phyloP scores from a whole-genome alignment of 768 basidiomycete species.

The Mycena pura region DNA sequence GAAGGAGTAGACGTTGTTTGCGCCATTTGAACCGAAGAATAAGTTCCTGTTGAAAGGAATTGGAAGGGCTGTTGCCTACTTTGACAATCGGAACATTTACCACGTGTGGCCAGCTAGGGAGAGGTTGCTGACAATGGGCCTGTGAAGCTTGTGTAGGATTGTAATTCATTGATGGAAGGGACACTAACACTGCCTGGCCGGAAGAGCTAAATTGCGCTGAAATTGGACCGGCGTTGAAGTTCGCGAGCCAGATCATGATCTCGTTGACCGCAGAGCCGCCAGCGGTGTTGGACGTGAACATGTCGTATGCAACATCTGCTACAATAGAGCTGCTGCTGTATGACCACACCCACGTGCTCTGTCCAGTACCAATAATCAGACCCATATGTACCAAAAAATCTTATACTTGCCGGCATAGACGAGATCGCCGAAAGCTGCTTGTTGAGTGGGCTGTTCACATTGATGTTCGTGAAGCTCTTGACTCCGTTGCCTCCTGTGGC shows the following conservation, averaged over 20 bases:
- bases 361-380: background rate
- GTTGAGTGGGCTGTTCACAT: conserved; percentile 50
- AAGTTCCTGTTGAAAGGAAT: conserved; percentile 51
- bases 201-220: conserved; percentile 51
- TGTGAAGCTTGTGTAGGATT: background rate
- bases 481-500: conserved; percentile 51
- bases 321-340: conserved; percentile 50
- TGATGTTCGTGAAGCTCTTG: conserved; percentile 68
- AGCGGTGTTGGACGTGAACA: conserved; percentile 62
- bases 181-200: conserved; percentile 45
- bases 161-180: background rate
- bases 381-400: background rate
- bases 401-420: conserved; percentile 57
- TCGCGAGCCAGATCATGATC: conserved; percentile 74
- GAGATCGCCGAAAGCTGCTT: conserved; percentile 58
- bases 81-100: conserved; percentile 32
- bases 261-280: conserved; percentile 56
- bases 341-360: conserved; percentile 67
- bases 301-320: conserved; percentile 65
- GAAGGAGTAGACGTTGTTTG: conserved; percentile 61
- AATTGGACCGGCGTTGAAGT: conserved; percentile 58
- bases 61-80: background rate
- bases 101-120: conserved; percentile 58
- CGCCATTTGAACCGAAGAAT: conserved; percentile 59
- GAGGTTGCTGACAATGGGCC: conserved; percentile 52